These are phyloP conservation scores for Leccinum imitatum DNA, from an alignment of 768 basidiomycete genomes.

Conservation along the genomic window DNA sequence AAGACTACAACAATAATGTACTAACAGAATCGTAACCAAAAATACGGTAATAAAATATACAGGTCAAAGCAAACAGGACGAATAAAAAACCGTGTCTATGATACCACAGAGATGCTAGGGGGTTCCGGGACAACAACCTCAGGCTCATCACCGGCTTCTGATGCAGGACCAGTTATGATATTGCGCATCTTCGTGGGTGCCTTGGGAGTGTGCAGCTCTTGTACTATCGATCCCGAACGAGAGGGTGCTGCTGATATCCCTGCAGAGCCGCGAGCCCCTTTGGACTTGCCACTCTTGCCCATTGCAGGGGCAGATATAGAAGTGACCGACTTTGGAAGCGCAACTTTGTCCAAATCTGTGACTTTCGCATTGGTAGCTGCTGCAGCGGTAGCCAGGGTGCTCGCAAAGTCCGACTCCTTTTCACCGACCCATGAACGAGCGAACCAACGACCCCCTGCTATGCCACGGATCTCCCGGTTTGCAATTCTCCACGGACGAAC, in stretches of 20 bases:
- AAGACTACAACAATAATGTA: not conserved
- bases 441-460: constrained; percentile 84
- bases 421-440: constrained; percentile 80
- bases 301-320: constrained; percentile 46
- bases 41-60: constrained; percentile 18
- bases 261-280: constrained; percentile 37
- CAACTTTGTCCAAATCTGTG: constrained; percentile 29
- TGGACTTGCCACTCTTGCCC: constrained; percentile 44
- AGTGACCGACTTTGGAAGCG: constrained; percentile 37
- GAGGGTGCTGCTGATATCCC: constrained; percentile 54
- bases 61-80: constrained; percentile 2
- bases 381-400: constrained; percentile 30
- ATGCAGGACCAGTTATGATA: constrained; percentile 50
- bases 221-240: constrained; percentile 53
- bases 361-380: constrained; percentile 29
- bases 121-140: constrained; percentile 35
- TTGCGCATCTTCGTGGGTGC: constrained; percentile 69
- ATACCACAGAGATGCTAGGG: constrained; percentile 14
- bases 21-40: constrained; percentile 6
- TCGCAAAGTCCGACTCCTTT: constrained; percentile 69
- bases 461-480: constrained; percentile 75
- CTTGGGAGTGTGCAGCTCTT: constrained; percentile 44
- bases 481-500: constrained; percentile 74
- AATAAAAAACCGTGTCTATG: constrained; percentile 17
- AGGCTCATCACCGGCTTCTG: constrained; percentile 50